Conservation (phyloP, 129 eudicot genomes). For the Flaveria bidentis region DNA sequence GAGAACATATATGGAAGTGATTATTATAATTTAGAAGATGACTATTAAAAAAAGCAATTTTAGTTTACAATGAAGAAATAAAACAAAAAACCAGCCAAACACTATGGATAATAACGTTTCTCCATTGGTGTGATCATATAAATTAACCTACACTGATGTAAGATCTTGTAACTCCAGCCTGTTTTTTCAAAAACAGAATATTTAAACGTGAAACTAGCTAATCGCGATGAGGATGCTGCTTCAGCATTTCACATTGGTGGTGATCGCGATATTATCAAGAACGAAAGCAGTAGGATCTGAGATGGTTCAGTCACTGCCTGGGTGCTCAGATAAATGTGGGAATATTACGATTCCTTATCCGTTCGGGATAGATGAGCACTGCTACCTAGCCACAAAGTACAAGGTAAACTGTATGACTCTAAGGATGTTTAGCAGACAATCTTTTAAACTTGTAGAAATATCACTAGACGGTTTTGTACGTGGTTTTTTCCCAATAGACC, state of each 20-base stretch:
- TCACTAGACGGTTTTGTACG: constrained; percentile 25
- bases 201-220: no score
- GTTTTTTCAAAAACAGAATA: no score
- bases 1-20: constrained; percentile 11
- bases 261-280: not conserved
- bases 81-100: no score
- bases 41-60: no score
- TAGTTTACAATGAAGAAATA: no score
- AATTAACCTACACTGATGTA: not conserved
- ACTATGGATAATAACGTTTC: not conserved
- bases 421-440: not conserved
- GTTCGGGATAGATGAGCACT: not conserved
- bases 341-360: not conserved
- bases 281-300: not conserved
- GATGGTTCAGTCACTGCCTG: not conserved
- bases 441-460: not conserved
- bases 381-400: not conserved
- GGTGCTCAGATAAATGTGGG: not conserved
- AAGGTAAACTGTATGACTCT: not conserved
- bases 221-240: constrained; percentile 24
- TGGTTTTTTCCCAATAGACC: constrained; percentile 12
- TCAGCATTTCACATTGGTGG: constrained; percentile 13
- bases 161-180: not conserved
- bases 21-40: constrained; percentile 15
- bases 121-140: not conserved